Conservation (phyloP, 2,329 filamentous ascomycete genomes). For the Blastomyces percursus region DNA sequence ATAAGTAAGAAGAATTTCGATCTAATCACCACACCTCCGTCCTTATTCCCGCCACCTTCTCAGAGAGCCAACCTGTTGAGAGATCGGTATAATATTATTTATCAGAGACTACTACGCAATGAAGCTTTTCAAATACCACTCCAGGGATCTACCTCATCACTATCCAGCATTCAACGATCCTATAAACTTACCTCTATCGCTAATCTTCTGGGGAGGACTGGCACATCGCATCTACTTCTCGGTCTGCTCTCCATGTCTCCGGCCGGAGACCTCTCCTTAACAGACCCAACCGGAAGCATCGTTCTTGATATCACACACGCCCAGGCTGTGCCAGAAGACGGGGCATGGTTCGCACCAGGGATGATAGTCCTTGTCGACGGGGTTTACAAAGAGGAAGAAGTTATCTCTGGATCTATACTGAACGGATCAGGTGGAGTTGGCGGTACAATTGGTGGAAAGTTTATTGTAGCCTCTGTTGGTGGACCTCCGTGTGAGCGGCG, state of each 20-base stretch:
- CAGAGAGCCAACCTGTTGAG: conserved; percentile 80
- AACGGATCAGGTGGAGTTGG: conserved; percentile 73
- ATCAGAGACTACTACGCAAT: conserved; percentile 84
- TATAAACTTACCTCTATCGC: conserved; percentile 85
- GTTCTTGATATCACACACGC: conserved; percentile 71
- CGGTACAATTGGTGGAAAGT: conserved; percentile 81
- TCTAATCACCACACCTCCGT: conserved; percentile 53
- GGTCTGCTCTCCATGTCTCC: conserved; percentile 73
- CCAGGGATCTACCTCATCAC: conserved; percentile 47
- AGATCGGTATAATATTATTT: conserved; percentile 82
- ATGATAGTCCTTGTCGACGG: conserved; percentile 95
- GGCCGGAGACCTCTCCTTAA: conserved; percentile 69
- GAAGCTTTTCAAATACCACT: conserved; percentile 80
- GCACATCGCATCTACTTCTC: conserved; percentile 73
- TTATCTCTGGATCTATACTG: conserved; percentile 52
- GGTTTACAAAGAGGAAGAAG: conserved; percentile 82
- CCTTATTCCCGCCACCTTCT: conserved; percentile 61
- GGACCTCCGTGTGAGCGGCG: conserved; percentile 85
- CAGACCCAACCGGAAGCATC: conserved; percentile 81
- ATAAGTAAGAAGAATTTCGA: conserved; percentile 79
- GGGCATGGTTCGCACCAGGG: conserved; percentile 84
- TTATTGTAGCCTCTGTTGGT: conserved; percentile 80
- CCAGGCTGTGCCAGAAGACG: conserved; percentile 69
- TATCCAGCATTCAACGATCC: conserved; percentile 41
- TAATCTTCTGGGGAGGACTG: conserved; percentile 64